Percentiles rank a stretch among this genome's conserved stretches.
Evolutionary conservation across 2,329 filamentous ascomycete genomes (phyloP).

Genomic region (Hymenoscyphus occultus): DNA sequence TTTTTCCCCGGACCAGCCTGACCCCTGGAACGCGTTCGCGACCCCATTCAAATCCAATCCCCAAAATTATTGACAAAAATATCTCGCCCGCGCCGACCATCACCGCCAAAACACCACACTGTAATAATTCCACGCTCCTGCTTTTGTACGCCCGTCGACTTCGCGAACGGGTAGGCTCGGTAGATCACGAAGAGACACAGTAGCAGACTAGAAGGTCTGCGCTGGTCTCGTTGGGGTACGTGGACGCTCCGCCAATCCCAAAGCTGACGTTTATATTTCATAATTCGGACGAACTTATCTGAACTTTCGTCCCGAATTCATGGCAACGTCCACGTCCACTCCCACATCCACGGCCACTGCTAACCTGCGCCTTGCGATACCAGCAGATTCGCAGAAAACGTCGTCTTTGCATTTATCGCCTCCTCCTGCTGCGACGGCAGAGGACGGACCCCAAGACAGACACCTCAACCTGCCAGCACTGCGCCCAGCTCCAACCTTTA

Average conservation of each 20-base stretch:
- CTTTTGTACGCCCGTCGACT: slow-evolving; percentile 8
- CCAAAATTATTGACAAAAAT: neutral
- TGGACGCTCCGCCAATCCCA: neutral
- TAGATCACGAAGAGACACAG: slow-evolving; percentile 42
- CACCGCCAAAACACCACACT: neutral
- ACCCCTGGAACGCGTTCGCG: slow-evolving; percentile 2
- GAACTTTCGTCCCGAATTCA: neutral
- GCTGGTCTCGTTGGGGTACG: slow-evolving; percentile 49
- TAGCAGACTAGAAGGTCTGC: slow-evolving; percentile 62
- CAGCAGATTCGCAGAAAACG: slow-evolving; percentile 32
- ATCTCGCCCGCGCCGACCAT: neutral
- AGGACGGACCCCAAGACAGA: slow-evolving; percentile 46
- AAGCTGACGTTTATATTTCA: neutral
- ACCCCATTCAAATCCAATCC: neutral
- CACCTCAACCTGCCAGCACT: slow-evolving; percentile 1
- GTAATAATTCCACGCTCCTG: neutral
- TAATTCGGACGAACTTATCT: neutral
- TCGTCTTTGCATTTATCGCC: slow-evolving; percentile 42
- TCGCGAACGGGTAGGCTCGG: slow-evolving; percentile 16
- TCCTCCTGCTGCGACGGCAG: slow-evolving; percentile 60
- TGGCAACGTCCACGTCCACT: neutral
- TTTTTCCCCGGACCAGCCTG: neutral
- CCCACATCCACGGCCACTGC: slow-evolving; percentile 6
- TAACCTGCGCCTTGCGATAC: slow-evolving; percentile 22
- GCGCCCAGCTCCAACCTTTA: neutral